A percentile compares a stretch with the other conserved stretches of the same genome.
These are phyloP conservation scores for Xylaria acuta DNA, from an alignment of 495 filamentous ascomycete species.

Conservation along the genomic window DNA sequence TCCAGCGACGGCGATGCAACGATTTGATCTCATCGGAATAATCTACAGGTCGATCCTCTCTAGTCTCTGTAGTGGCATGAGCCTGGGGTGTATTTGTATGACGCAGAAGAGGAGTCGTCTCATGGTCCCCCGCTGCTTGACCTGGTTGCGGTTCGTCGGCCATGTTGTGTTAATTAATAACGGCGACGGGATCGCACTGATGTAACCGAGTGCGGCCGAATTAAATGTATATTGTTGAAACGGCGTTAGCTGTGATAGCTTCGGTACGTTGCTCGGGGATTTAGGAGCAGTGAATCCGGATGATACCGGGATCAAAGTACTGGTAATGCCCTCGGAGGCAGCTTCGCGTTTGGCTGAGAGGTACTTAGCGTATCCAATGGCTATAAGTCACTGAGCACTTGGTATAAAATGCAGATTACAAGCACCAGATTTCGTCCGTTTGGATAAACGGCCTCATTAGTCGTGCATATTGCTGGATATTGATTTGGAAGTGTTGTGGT, in stretches of 20 bases:
- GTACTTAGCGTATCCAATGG: background rate
- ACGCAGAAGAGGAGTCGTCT: constrained; percentile 24
- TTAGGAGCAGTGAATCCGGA: background rate
- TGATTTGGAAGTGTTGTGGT: background rate
- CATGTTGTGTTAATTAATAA: constrained; percentile 19
- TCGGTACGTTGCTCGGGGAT: background rate
- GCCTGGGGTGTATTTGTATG: background rate
- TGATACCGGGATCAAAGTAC: background rate
- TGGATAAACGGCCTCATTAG: constrained; percentile 19
- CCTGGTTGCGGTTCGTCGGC: constrained; percentile 7
- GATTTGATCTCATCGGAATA: constrained; percentile 28
- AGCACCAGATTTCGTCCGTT: background rate
- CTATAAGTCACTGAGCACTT: background rate
- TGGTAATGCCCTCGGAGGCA: background rate
- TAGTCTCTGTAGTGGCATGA: background rate
- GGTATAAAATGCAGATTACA: background rate
- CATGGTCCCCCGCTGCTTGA: constrained; percentile 4
- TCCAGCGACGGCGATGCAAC: constrained; percentile 40
- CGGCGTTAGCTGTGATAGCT: constrained; percentile 8
- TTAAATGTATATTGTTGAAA: background rate
- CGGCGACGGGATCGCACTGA: background rate
- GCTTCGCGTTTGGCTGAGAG: background rate
- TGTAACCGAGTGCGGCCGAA: background rate
- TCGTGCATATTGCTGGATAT: constrained; percentile 24
- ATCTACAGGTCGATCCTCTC: constrained; percentile 19